phyloP scores from a whole-genome alignment of 2,329 filamentous ascomycete genomes.

The Alternaria viburni region DNA sequence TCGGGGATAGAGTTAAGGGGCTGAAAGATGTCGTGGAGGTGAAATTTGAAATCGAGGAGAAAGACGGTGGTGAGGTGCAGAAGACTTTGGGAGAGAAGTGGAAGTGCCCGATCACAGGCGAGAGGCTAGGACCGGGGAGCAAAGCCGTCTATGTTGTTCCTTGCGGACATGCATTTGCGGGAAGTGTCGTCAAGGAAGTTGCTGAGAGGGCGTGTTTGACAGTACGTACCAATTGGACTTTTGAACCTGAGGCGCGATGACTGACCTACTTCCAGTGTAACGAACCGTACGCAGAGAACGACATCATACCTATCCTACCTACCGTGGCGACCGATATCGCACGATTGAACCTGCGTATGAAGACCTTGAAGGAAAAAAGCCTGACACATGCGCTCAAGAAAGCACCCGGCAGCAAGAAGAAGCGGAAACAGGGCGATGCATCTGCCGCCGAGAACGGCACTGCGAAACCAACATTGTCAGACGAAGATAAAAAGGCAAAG shows the following conservation, averaged over 20 bases:
- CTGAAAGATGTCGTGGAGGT: slow-evolving; percentile 88
- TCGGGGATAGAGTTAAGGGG: slow-evolving; percentile 72
- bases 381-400: slow-evolving; percentile 91
- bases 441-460: slow-evolving; percentile 9
- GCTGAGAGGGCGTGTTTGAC: slow-evolving; percentile 66
- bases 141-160: slow-evolving; percentile 90
- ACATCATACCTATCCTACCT: slow-evolving; percentile 84
- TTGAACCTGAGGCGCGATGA: neutral
- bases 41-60: slow-evolving; percentile 69
- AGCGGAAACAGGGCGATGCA: slow-evolving; percentile 67
- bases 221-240: slow-evolving; percentile 47
- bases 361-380: slow-evolving; percentile 72
- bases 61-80: slow-evolving; percentile 40
- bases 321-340: slow-evolving; percentile 73
- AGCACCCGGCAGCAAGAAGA: slow-evolving; percentile 68
- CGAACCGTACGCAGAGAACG: slow-evolving; percentile 71
- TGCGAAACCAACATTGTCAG: slow-evolving; percentile 21
- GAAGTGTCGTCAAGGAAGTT: slow-evolving; percentile 84
- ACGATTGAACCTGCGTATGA: slow-evolving; percentile 68
- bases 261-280: slow-evolving; percentile 66
- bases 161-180: slow-evolving; percentile 93
- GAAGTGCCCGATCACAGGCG: slow-evolving; percentile 87
- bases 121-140: slow-evolving; percentile 78
- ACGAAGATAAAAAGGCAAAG: slow-evolving; percentile 31
- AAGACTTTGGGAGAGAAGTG: slow-evolving; percentile 64